Evolutionary conservation across 306 rosid species (phyloP).

Genomic region (Casuarina glauca): DNA sequence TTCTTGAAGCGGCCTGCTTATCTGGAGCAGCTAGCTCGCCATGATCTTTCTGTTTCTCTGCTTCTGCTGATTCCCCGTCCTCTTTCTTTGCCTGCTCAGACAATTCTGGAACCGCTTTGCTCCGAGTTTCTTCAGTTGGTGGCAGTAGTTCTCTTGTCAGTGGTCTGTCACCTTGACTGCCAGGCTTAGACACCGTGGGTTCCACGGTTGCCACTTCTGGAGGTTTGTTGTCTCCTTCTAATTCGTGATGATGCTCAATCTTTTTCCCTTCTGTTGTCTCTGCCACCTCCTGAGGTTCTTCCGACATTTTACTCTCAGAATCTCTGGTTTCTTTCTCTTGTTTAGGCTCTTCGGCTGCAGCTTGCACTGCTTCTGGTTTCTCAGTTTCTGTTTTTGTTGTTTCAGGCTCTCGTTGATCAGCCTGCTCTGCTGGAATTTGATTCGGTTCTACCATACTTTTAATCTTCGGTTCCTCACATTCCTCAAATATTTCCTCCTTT

Average conservation of each 20-base stretch:
- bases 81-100: conserved; percentile 23
- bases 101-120: conserved; percentile 23
- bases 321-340: background rate
- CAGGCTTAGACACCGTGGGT: background rate
- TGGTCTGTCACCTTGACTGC: conserved; percentile 7
- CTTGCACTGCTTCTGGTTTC: background rate
- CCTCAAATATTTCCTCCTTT: background rate
- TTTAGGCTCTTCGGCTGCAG: background rate
- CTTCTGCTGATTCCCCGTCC: conserved; percentile 12
- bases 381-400: background rate
- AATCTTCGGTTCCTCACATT: background rate
- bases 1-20: conserved; percentile 22
- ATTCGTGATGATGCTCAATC: conserved; percentile 3
- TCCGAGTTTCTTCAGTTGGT: conserved; percentile 10
- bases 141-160: no score
- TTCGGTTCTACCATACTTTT: background rate
- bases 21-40: conserved; percentile 25
- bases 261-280: conserved; percentile 8
- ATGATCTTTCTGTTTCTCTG: conserved; percentile 23
- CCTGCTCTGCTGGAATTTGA: background rate
- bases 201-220: conserved; percentile 10
- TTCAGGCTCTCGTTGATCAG: background rate
- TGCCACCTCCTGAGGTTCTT: background rate
- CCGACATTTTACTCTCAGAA: background rate
- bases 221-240: background rate